Conservation (phyloP, 176 grass and related monocot genomes). For the Neostapfia colusana region DNA sequence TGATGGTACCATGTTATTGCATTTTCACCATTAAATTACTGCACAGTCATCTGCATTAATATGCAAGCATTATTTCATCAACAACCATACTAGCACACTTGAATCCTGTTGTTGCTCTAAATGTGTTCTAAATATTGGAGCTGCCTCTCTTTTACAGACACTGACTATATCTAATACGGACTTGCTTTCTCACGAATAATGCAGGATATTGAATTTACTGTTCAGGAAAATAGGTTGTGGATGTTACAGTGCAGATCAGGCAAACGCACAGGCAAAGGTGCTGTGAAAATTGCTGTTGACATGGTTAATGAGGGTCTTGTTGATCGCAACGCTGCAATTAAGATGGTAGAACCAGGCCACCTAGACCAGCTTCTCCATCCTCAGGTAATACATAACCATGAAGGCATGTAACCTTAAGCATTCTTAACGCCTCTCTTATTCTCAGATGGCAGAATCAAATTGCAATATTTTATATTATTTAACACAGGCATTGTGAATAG, state of each 20-base stretch:
- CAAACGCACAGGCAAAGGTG: slow-evolving; percentile 87
- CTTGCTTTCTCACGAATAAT: slow-evolving; percentile 26
- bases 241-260: slow-evolving; percentile 96
- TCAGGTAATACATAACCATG: slow-evolving; percentile 59
- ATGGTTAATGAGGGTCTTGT: slow-evolving; percentile 82
- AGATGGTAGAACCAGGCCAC: slow-evolving; percentile 96
- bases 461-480: neutral
- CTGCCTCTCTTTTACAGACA: neutral
- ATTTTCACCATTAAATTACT: neutral
- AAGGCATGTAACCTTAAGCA: neutral
- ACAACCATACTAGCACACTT: slow-evolving; percentile 2
- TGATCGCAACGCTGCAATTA: slow-evolving; percentile 61
- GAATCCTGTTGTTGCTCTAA: slow-evolving; percentile 5
- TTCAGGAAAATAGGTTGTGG: slow-evolving; percentile 97
- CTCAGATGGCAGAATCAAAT: neutral
- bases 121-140: neutral
- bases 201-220: slow-evolving; percentile 97
- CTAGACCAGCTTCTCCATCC: slow-evolving; percentile 99
- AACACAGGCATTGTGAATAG: neutral
- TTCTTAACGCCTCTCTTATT: slow-evolving; percentile 8
- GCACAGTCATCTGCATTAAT: neutral
- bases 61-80: neutral
- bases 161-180: neutral
- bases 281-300: slow-evolving; percentile 93
- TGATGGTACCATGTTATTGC: slow-evolving; percentile 20